Base-by-base conservation (phyloP, 2,329 filamentous ascomycete genomes). In the Arthrobotrys sphaeroides region DNA sequence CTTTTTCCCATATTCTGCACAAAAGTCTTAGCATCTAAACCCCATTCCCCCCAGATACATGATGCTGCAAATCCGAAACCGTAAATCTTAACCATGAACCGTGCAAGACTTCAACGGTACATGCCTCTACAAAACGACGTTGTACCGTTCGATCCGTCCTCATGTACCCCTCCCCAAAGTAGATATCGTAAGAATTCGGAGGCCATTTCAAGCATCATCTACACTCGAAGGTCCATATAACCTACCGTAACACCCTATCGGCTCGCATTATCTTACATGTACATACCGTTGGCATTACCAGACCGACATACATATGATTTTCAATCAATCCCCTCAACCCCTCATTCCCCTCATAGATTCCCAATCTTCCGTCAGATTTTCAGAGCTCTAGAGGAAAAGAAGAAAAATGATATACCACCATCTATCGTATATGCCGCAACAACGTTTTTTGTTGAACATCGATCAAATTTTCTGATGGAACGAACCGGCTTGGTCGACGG, bases 231-330 rank as follows among this genome's bases (percentile, higher is more conserved):
- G 55, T 47, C 5, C 55, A 18, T 53, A 53, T 55, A 45, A 40
- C 31, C 47, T 73, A 62, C 55, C 53, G 61, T 62, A 22, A 60
- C 31, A 75, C 57, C 72, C 72, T 75, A 75, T 75, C 72, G 55
- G 72, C 55, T 60, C 55, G 55, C 55, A 60, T 60, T 28, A 60
- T 60, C 72, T 75, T 36, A 69, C 72, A 75, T 75, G 64, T 68
- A 67, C 70, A 67, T 74, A 67, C 55, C 60, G 62, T 42, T 65
- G 55, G 70, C 55, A 69, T 55, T 55, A 53, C 51, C 31, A 38
- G 51, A 55, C 31, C n/a, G 22, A 38, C 31, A 43, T 20, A 59
- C 45, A 43, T 51, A 57, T 59, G 42, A 38, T 47, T 67, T 57
- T 67, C 40, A 43, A 64, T 49, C 22, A 47, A 59, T 45, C 51